These are phyloP conservation scores for Monosporascus sp. DNA, from an alignment of 2,329 filamentous ascomycete species.

Conservation along the genomic window DNA sequence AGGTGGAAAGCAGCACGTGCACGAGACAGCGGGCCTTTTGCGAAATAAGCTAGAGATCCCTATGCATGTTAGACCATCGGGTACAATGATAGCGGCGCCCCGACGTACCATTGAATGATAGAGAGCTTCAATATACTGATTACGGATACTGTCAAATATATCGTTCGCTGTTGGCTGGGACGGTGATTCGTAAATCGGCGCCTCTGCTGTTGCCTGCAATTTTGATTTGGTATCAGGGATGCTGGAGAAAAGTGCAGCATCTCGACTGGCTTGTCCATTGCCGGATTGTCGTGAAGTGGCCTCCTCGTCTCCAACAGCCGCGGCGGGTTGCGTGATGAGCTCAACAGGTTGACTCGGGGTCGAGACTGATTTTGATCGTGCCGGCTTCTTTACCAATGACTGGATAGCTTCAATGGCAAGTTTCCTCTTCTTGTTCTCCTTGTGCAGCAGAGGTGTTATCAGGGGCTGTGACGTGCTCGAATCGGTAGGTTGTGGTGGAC, in stretches of 20 bases:
- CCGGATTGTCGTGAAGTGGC: conserved; percentile 4
- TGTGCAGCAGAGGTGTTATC: conserved; percentile 42
- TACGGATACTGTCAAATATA: conserved; percentile 54
- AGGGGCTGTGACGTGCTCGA: conserved; percentile 17
- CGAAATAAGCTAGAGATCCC: conserved; percentile 77
- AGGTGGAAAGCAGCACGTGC: conserved; percentile 66
- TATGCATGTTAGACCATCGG: conserved; percentile 33
- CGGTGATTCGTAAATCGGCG: conserved; percentile 14
- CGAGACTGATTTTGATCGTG: conserved; percentile 39
- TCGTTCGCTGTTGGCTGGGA: conserved; percentile 39
- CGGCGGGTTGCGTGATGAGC: conserved; percentile 6
- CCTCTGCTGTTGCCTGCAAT: conserved; percentile 5
- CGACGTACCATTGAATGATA: conserved; percentile 57
- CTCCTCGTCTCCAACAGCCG: conserved; percentile 6
- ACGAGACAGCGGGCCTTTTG: conserved; percentile 73
- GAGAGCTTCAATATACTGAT: conserved; percentile 54
- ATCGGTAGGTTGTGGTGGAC: conserved; percentile 22
- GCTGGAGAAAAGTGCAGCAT: background rate
- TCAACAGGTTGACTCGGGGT: conserved; percentile 14
- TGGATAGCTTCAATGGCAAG: conserved; percentile 60
- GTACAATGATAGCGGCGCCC: conserved; percentile 3
- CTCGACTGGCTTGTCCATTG: background rate
- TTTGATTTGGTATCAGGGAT: background rate
- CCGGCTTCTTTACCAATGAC: conserved; percentile 51
- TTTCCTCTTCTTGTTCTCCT: conserved; percentile 48